phyloP scores from a whole-genome alignment of 257 asterid genomes.

The Mitragyna speciosa region DNA sequence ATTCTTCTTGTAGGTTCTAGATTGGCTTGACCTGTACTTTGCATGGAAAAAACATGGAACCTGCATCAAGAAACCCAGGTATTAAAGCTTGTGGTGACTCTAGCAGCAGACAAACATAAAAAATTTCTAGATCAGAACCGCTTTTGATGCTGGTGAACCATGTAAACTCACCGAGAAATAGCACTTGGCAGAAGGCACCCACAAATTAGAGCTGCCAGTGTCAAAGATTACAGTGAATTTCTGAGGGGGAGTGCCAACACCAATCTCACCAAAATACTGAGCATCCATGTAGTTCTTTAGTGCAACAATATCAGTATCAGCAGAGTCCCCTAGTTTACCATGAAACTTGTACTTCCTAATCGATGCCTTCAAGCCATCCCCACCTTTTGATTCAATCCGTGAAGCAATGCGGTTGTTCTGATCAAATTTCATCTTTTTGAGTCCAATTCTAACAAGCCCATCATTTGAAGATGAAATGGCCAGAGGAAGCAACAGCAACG shows the following conservation, averaged over 20 bases:
- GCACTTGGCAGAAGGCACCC: slow-evolving; percentile 96
- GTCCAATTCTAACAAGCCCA: slow-evolving; percentile 73
- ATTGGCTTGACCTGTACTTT: slow-evolving; percentile 71
- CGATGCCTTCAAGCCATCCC: slow-evolving; percentile 53
- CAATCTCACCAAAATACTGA: slow-evolving; percentile 94
- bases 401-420: slow-evolving; percentile 73
- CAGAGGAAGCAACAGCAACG: slow-evolving; percentile 52
- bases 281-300: slow-evolving; percentile 96
- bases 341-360: slow-evolving; percentile 54
- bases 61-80: slow-evolving; percentile 40
- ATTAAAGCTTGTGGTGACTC: slow-evolving; percentile 2
- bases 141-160: background rate
- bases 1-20: slow-evolving; percentile 71
- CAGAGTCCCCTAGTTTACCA: slow-evolving; percentile 53
- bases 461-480: slow-evolving; percentile 64
- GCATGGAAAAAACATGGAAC: slow-evolving; percentile 82
- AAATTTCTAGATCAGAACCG: background rate
- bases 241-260: slow-evolving; percentile 83
- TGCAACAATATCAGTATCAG: slow-evolving; percentile 68
- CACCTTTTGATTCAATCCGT: slow-evolving; percentile 65
- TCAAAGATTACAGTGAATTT: slow-evolving; percentile 91
- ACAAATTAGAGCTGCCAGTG: slow-evolving; percentile 93
- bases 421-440: slow-evolving; percentile 74
- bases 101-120: background rate
- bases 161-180: slow-evolving; percentile 74